Evolutionary conservation across 2,329 filamentous ascomycete species (phyloP), one percentile per base, ranked within the genome.

Genomic region (Botrytis aclada): DNA sequence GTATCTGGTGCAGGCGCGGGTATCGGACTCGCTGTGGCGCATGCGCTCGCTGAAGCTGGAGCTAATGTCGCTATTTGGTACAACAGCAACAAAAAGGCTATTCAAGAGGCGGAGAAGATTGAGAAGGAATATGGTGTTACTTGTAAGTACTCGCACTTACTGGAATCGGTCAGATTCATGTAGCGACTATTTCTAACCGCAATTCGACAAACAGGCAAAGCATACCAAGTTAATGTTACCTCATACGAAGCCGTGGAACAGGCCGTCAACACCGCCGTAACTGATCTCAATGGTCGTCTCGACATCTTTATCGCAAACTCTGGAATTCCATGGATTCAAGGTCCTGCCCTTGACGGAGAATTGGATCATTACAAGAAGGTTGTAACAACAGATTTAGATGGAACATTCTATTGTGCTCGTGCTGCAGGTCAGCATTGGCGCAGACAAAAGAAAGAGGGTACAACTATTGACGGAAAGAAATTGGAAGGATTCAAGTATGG

Each of bases 231-330:
- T 74, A 86, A 92, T 77, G 85, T 91, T 14, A 86, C 85, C 43
- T 84, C 85, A 4, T 85, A 84, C 76, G 85, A 87, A 32, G 74
- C 72, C 2, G 76, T 79, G 12, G 73, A 76, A 45, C 54, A 73
- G 1, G 83, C 84, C 7, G 86, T 90, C 18, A 82, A 86, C 51
- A 79, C 82, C 25, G 84, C 86, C 16, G 84, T 91, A 58, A 82
- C 86, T 74, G 81, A 95, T 25, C 92, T 95, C 83, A 90, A 92
- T 79, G 90, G 90, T 74, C 88, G 92, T 8, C 87, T 95, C 14
- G 93, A 95, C 78, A 85, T 94, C 76, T 94, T 95, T 78, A 88
- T 95, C 62, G 92, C 93, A 77, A 95, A 96, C 80, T 90, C 90
- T 22, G 92, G 92, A 69, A 90, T 94, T 70, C 86, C 90, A 0